These are phyloP conservation scores for Vanderwaltozyma tropicalis DNA, from an alignment of 805 yeast species.

Conservation along the genomic window DNA sequence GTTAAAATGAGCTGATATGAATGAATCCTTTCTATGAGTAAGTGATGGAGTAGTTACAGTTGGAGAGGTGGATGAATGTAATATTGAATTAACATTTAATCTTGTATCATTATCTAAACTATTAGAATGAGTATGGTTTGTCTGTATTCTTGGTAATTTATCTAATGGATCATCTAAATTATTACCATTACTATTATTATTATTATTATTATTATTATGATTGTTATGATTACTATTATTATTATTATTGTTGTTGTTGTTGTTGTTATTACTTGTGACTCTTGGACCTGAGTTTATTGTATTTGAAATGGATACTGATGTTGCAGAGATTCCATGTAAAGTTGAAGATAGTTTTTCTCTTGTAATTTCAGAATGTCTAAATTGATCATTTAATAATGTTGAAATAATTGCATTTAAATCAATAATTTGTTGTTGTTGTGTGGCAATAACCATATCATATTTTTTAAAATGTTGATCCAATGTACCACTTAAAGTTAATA, in stretches of 20 bases:
- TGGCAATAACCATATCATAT: slow-evolving; percentile 21
- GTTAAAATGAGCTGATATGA: not conserved
- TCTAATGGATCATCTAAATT: not conserved
- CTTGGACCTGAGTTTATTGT: not conserved
- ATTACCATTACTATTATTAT: not conserved
- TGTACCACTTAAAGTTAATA: slow-evolving; percentile 23
- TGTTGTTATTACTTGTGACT: not conserved
- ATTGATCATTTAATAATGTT: slow-evolving; percentile 22
- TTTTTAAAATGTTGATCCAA: slow-evolving; percentile 26
- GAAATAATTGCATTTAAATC: slow-evolving; percentile 20
- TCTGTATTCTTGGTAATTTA: not conserved
- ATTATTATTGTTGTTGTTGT: not conserved
- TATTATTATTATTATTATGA: not conserved
- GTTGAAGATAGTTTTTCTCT: slow-evolving; percentile 19
- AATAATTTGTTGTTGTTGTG: slow-evolving; percentile 26
- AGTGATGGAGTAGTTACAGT: not conserved
- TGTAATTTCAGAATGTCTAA: slow-evolving; percentile 19
- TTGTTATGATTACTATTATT: not conserved
- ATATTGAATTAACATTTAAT: not conserved
- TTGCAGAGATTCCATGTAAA: slow-evolving; percentile 18
- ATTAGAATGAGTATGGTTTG: not conserved
- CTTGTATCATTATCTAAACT: not conserved
- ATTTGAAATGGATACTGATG: slow-evolving; percentile 8
- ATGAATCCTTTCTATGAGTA: not conserved
- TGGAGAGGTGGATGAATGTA: not conserved